A percentile compares a stretch with the other conserved stretches of the same genome.
These are phyloP conservation scores for Solanum gracilifrons DNA, from an alignment of 257 asterid genomes.

Conservation along the genomic window DNA sequence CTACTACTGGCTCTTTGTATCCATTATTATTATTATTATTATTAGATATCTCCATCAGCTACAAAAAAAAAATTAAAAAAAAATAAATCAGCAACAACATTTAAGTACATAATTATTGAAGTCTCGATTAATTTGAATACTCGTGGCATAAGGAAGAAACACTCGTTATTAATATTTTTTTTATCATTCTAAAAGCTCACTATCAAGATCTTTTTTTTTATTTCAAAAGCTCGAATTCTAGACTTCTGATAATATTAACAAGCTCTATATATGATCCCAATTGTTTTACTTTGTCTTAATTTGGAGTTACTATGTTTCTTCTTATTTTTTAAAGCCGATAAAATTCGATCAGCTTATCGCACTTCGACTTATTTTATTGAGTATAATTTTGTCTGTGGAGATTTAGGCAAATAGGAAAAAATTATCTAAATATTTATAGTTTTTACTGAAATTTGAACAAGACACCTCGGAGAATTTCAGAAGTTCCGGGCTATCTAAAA, in stretches of 20 bases:
- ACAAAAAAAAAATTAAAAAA: not conserved
- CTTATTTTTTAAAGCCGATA: not conserved
- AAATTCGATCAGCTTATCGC: too few species aligned
- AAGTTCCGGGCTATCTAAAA: fast-evolving
- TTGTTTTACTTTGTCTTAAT: not conserved
- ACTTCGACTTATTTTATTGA: not conserved
- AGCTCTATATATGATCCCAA: not conserved
- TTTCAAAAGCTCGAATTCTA: not conserved
- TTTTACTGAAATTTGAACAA: not conserved
- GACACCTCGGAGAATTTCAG: not conserved
- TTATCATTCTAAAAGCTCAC: not conserved
- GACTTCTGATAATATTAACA: not conserved
- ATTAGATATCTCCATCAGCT: slow-evolving; percentile 35
- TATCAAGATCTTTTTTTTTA: not conserved
- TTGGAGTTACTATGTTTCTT: not conserved
- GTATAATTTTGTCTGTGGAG: not conserved
- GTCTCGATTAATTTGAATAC: not conserved
- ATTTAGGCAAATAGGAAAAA: not conserved
- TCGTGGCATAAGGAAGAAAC: not conserved
- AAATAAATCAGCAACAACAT: not conserved
- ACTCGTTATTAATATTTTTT: not conserved
- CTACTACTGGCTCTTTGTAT: not conserved
- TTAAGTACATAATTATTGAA: not conserved
- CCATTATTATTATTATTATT: slow-evolving; percentile 5
- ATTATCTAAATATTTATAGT: not conserved